Percentiles rank a stretch among this genome's conserved stretches.
Conservation (phyloP, 2,329 filamentous ascomycete species). For the Fonsecaea pugnacius region DNA sequence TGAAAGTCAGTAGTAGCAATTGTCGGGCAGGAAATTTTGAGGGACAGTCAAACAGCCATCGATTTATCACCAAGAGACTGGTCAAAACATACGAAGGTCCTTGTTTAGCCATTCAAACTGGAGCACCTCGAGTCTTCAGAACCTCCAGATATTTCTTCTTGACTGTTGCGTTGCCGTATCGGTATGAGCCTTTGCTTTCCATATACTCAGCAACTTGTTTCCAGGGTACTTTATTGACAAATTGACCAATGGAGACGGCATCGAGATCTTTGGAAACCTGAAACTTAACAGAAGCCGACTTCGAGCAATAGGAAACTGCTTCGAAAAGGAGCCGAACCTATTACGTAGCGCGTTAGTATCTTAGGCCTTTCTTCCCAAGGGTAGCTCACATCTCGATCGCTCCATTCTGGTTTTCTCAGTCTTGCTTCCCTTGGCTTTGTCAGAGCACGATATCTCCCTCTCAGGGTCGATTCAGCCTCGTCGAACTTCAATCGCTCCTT, state of each 20-base stretch:
- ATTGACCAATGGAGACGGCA: conserved; percentile 23
- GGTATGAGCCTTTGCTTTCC: conserved; percentile 59
- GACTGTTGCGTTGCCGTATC: conserved; percentile 65
- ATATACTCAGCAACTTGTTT: conserved; percentile 63
- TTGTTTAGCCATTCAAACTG: neutral
- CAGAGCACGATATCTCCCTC: conserved; percentile 52
- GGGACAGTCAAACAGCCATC: neutral
- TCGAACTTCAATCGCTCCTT: conserved; percentile 49
- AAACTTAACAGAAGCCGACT: conserved; percentile 23
- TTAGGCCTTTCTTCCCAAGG: neutral
- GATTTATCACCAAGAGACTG: neutral
- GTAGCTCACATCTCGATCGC: conserved; percentile 49
- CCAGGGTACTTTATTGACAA: conserved; percentile 59
- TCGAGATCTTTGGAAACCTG: conserved; percentile 18
- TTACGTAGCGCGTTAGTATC: conserved; percentile 29
- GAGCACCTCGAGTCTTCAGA: conserved; percentile 23
- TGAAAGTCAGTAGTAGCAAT: neutral
- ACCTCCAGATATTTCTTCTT: conserved; percentile 65
- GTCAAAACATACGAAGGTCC: neutral
- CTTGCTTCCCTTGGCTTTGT: conserved; percentile 53
- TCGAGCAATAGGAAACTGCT: conserved; percentile 42
- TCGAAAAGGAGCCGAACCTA: conserved; percentile 49
- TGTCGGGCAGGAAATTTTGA: neutral
- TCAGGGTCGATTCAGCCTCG: conserved; percentile 55
- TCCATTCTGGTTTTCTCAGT: conserved; percentile 53